Conservation (phyloP, 2,329 filamentous ascomycete species). For the Cytospora piceae region DNA sequence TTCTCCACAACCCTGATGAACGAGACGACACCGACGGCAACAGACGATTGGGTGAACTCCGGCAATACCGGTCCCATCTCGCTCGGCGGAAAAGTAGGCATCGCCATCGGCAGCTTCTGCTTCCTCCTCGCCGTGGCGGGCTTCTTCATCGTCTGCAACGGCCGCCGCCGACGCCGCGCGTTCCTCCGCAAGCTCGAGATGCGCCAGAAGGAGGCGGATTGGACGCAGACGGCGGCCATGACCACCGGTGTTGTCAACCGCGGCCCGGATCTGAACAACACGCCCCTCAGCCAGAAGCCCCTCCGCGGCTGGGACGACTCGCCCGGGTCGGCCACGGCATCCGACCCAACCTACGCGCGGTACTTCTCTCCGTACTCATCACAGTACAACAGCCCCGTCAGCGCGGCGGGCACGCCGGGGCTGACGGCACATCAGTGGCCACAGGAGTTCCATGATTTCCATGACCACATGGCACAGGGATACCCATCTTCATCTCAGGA, state of each 20-base stretch:
- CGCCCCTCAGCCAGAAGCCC: constrained; percentile 58
- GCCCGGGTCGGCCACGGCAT: constrained; percentile 48
- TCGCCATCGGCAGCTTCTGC: constrained; percentile 56
- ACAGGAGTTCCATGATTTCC: constrained; percentile 26
- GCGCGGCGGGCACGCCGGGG: constrained; percentile 43
- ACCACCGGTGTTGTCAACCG: constrained; percentile 33
- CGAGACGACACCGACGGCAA: constrained; percentile 53
- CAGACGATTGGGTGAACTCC: constrained; percentile 44
- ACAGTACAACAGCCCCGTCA: constrained; percentile 62
- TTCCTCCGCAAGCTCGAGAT: constrained; percentile 54
- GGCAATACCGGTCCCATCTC: constrained; percentile 51
- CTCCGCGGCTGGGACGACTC: constrained; percentile 59
- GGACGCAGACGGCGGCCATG: constrained; percentile 44
- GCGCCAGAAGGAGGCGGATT: constrained; percentile 44
- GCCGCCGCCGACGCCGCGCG: constrained; percentile 57
- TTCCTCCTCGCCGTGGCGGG: constrained; percentile 53
- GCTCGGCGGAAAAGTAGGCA: constrained; percentile 61
- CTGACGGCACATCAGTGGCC: constrained; percentile 43
- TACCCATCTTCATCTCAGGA: constrained; percentile 34
- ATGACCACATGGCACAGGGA: constrained; percentile 31
- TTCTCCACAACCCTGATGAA: constrained; percentile 55
- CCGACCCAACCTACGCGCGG: constrained; percentile 37
- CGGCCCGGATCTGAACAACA: constrained; percentile 51
- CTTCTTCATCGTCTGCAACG: constrained; percentile 58
- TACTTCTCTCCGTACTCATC: constrained; percentile 65